Base-by-base conservation (phyloP, 768 basidiomycete species). In the Xerocomellus intermedius region DNA sequence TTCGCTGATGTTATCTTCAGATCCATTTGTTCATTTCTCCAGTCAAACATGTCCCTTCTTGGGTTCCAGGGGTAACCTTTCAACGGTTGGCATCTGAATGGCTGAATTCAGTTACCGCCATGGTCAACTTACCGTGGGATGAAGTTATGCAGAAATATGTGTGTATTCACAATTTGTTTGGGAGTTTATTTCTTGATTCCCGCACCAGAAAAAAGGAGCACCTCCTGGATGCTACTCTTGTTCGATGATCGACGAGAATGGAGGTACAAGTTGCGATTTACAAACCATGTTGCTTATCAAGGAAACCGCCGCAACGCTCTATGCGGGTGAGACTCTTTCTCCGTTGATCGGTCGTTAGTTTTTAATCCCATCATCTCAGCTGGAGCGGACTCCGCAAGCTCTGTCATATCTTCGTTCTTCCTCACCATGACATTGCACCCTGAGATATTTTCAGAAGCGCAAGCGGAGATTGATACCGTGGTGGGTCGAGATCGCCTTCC, bases 111-210 rank as follows among this genome's bases (percentile, higher is more conserved):
- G 52, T 48, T 10, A 53, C 52, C 0, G 32, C 38, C 5, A 53
- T 53, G 52, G 45, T 53, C 30, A 48, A 53, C 38, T 19, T 48
- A 22, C 52, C 52, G 13, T 53, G 52, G 52, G 45, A 53, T 32
- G 45, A 41, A 10, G 22, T 42, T 21, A 48, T 53, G 45, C 28
- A 41, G 37, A 53, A 53, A 53, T 53, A 48, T 12, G 52, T 41
- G 38, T 22, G 45, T 37, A 50, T 42, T 14, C 21, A 38, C n/a
- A 12, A 30, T 13, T 28, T 46, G 21, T 35, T 12, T 7, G 1
- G 7, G 35, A n/a, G 37, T 28, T 16, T 16, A 30, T 30, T 10
- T 9, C n/a, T 30, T 39, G 12, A 49, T 21, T 28, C 12, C 14
- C 16, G 19, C 16, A 30, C n/a, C 8, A 53, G 52, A 47, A 30